These are phyloP conservation scores for Penicillium crystallinum DNA, from an alignment of 495 filamentous ascomycete genomes.

Conservation along the genomic window DNA sequence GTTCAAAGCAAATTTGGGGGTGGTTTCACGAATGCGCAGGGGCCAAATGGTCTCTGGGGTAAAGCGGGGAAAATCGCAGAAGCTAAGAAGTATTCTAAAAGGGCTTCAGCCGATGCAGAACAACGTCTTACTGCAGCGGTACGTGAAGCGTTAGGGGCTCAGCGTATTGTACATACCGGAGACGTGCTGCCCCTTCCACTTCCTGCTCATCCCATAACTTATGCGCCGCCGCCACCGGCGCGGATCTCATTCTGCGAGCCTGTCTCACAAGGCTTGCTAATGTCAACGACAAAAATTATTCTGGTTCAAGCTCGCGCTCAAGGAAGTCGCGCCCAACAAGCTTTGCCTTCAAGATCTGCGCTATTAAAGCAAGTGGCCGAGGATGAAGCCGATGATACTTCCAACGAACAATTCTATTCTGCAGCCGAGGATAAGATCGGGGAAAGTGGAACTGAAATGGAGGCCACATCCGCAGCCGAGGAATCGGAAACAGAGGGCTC, in stretches of 20 bases:
- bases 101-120: slow-evolving; percentile 46
- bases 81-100: slow-evolving; percentile 34
- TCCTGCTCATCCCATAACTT: slow-evolving; percentile 83
- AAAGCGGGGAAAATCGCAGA: slow-evolving; percentile 35
- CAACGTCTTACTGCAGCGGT: slow-evolving; percentile 71
- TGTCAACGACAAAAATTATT: slow-evolving; percentile 64
- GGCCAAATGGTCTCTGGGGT: slow-evolving; percentile 35
- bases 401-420: slow-evolving; percentile 84
- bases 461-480: slow-evolving; percentile 47
- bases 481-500: slow-evolving; percentile 49
- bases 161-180: slow-evolving; percentile 74
- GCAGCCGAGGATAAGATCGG: slow-evolving; percentile 67
- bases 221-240: slow-evolving; percentile 71
- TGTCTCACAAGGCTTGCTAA: slow-evolving; percentile 79
- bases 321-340: slow-evolving; percentile 28
- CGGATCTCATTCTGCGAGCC: slow-evolving; percentile 61
- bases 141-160: slow-evolving; percentile 61
- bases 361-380: slow-evolving; percentile 57
- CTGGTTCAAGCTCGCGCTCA: slow-evolving; percentile 57
- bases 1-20: slow-evolving; percentile 59
- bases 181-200: slow-evolving; percentile 80
- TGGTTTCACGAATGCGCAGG: slow-evolving; percentile 43
- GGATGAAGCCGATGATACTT: slow-evolving; percentile 70
- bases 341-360: slow-evolving; percentile 24
- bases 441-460: slow-evolving; percentile 55